Evolutionary conservation across 148 eudicot species (phyloP).

Genomic region (Rhododendron griersonianum): DNA sequence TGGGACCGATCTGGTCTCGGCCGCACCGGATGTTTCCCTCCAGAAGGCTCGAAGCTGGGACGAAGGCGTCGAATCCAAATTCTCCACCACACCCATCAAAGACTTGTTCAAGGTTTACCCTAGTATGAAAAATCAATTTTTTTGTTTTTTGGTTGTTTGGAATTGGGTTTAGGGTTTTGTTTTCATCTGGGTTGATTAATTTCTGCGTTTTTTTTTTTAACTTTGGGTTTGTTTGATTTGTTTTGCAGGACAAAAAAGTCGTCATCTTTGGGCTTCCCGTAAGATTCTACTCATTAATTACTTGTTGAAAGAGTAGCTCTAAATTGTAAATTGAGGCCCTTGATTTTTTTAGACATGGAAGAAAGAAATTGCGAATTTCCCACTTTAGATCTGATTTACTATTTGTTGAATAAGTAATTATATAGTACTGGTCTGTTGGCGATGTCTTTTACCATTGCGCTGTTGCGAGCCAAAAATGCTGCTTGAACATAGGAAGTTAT

Average conservation of each 20-base stretch:
- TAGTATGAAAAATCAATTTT: not conserved
- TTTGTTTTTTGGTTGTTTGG: not conserved
- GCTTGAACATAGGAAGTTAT: not conserved
- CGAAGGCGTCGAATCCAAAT: conserved; percentile 84
- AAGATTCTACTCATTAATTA: conserved; percentile 23
- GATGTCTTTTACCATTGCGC: not conserved
- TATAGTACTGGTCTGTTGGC: not conserved
- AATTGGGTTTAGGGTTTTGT: conserved; percentile 3
- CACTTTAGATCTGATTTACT: not conserved
- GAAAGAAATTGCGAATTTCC: not conserved
- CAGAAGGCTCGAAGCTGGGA: conserved; percentile 94
- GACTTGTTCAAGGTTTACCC: conserved; percentile 72
- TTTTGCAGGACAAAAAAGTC: conserved; percentile 81
- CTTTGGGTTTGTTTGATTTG: conserved; percentile 4
- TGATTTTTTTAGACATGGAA: not conserved
- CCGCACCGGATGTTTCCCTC: conserved; percentile 77
- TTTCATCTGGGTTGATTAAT: not conserved
- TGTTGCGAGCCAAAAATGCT: not conserved
- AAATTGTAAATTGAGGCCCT: not conserved
- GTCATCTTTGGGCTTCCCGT: conserved; percentile 98
- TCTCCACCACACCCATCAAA: conserved; percentile 67
- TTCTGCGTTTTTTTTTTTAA: not conserved
- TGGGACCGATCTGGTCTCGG: conserved; percentile 69
- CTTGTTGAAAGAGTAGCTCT: not conserved
- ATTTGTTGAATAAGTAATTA: not conserved